Evolutionary conservation across 345 rosid species (phyloP), one percentile per base, ranked within the genome.

Genomic region (Bruguiera sexangula): DNA sequence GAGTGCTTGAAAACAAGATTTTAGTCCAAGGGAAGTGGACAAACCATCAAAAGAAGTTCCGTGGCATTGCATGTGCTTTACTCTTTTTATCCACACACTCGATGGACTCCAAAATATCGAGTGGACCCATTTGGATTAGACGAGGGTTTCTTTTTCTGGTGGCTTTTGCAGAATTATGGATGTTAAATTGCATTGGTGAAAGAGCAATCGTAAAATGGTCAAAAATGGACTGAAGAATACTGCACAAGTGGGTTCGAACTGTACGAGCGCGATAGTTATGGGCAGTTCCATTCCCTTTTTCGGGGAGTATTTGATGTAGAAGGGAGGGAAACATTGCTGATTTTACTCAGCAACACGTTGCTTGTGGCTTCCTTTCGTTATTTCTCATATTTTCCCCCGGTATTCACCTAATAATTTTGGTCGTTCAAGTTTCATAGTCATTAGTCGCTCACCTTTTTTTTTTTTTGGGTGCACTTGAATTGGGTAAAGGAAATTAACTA

Each of bases 31-130:
- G n/a, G 56, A 64, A 22, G 34, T 21, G 32, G 19, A 71, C 54
- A 15, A 58, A 32, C 74, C 74, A 65, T 81, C 46, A 71, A 81
- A 75, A 77, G 81, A 70, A 68, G 75, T 57, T 69, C 76, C 69
- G 21, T 64, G 74, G 74, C 71, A n/a, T 43, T 29, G 70, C 85
- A 75, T 75, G 76, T 77, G 79, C 76, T 19, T 22, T 19, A 20
- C 50, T 4, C 65, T 55, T 60, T 65, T 63, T 62, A 15, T 57
- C 55, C 66, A 65, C 46, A 7, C 62, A 3, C 43, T 60, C 5
- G 13, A 26, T 79, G 73, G 20, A 30, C n/a, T 19, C 27, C 46
- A 27, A 70, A 62, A 74, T 58, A 58, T 57, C 52, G 8, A 6
- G 16, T 30, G 67, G 82, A 57, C 70, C 76, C 69, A 53, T 26